Evolutionary conservation across 345 rosid genomes (phyloP).

Genomic region (Cardamine chenopodiifolia): DNA sequence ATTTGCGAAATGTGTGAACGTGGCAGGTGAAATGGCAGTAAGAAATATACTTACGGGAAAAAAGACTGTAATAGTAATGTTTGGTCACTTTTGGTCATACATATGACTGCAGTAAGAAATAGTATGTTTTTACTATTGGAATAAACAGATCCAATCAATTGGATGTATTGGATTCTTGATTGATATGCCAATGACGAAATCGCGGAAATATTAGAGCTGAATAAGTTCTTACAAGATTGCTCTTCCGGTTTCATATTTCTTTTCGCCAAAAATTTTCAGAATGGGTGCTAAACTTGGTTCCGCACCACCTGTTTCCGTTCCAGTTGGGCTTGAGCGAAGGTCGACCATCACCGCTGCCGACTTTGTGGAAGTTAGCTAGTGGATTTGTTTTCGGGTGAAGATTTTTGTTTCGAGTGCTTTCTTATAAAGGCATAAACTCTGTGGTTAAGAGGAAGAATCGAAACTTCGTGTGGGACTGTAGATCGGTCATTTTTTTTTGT

Average conservation of each 20-base stretch:
- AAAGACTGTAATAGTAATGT: constrained; percentile 24
- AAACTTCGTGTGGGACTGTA: too few relatives aligned
- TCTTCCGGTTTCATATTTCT: neutral
- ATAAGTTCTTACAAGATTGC: neutral
- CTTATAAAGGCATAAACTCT: too few relatives aligned
- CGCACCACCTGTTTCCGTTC: neutral
- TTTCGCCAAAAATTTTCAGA: neutral
- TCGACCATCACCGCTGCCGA: neutral
- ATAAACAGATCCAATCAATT: neutral
- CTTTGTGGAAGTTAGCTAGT: too few relatives aligned
- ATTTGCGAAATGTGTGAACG: constrained; percentile 76
- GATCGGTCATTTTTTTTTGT: too few relatives aligned
- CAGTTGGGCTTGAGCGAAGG: neutral
- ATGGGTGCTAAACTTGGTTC: neutral
- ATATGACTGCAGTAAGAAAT: too few relatives aligned
- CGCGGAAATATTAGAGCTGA: neutral
- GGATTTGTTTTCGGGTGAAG: too few relatives aligned
- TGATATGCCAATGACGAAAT: neutral
- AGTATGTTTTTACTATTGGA: neutral
- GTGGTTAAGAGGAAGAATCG: too few relatives aligned
- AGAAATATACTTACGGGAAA: neutral
- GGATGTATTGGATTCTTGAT: neutral
- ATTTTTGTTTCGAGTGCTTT: too few relatives aligned
- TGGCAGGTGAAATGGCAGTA: constrained; percentile 38
- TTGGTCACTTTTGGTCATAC: constrained; percentile 22